These are phyloP conservation scores for Guadua angustifolia DNA, from an alignment of 176 grass and related monocot species.

Conservation along the genomic window DNA sequence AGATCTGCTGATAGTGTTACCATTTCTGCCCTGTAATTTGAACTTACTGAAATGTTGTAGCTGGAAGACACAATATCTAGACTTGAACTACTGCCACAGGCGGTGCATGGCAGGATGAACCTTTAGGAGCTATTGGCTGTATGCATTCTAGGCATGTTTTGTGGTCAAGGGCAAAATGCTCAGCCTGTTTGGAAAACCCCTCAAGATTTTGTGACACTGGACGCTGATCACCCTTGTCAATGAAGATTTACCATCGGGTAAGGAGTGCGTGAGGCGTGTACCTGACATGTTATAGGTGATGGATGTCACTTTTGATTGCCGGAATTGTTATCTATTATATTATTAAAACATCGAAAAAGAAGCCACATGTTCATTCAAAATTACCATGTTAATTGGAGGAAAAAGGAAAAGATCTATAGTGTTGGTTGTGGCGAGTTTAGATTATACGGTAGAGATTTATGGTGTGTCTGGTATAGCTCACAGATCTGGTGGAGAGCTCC, in stretches of 20 bases:
- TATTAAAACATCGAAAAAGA: no score
- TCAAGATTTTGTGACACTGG: neutral
- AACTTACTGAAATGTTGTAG: constrained; percentile 5
- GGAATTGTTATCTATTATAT: neutral
- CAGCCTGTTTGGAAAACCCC: neutral
- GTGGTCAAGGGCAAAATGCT: neutral
- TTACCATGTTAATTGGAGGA: no score
- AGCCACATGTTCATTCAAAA: no score
- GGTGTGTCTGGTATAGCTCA: no score
- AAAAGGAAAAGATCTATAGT: no score
- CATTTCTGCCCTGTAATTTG: neutral
- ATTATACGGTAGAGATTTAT: no score
- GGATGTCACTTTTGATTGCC: constrained; percentile 1
- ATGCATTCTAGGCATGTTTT: constrained; percentile 27
- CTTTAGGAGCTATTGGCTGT: neutral
- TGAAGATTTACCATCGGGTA: no score
- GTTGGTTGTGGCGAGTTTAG: no score
- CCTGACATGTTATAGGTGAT: neutral
- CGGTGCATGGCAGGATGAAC: neutral
- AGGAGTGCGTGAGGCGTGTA: no score
- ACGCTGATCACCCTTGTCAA: no score
- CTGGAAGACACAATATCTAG: neutral
- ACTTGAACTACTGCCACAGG: neutral
- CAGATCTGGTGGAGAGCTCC: no score
- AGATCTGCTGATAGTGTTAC: constrained; percentile 33